phyloP scores from a whole-genome alignment of 2,329 filamentous ascomycete genomes.

The Fusarium pilosicola region DNA sequence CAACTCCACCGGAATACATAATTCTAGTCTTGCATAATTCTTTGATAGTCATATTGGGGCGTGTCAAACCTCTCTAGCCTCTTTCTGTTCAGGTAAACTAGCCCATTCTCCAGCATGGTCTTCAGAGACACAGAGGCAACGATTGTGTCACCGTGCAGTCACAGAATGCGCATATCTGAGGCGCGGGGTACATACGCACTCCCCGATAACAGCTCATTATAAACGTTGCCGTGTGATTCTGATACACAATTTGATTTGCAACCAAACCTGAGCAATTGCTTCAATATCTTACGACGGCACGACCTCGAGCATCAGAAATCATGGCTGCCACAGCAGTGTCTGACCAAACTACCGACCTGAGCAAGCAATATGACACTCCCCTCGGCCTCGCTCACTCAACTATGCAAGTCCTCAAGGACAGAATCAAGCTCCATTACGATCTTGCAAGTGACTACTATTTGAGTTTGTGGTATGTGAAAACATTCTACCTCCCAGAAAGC shows the following conservation, averaged over 20 bases:
- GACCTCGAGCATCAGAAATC: background rate
- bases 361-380: conserved; percentile 58
- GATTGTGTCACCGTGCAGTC: conserved; percentile 24
- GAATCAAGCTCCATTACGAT: conserved; percentile 70
- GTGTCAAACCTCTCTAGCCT: background rate
- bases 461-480: conserved; percentile 61
- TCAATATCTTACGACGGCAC: background rate
- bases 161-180: background rate
- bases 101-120: background rate
- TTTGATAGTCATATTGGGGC: background rate
- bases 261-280: background rate
- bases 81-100: background rate
- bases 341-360: conserved; percentile 49
- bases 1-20: background rate
- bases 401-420: conserved; percentile 63
- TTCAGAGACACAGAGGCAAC: background rate
- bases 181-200: conserved; percentile 25
- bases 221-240: background rate
- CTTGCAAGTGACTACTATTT: conserved; percentile 71
- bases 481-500: background rate
- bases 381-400: conserved; percentile 57
- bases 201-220: background rate
- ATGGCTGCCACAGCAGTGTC: conserved; percentile 24
- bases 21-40: background rate
- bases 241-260: background rate